Conservation (phyloP, 139 green algal genomes). For the Picochlorum sp. region DNA sequence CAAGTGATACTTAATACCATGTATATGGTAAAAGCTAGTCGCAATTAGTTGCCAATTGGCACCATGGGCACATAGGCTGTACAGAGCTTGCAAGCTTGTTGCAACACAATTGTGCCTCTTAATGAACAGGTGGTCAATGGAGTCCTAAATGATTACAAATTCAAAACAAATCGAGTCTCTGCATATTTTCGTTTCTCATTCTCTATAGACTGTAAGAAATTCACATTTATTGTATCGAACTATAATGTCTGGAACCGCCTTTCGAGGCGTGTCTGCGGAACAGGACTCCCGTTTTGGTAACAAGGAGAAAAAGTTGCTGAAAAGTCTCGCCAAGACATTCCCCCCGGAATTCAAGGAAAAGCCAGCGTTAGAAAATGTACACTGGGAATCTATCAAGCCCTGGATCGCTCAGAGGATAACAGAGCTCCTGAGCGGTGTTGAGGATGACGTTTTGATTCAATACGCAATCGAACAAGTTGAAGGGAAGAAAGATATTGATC, state of each 20-base stretch:
- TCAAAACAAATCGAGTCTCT: too few relatives aligned
- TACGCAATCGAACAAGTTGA: constrained; percentile 86
- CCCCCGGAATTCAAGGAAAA: constrained; percentile 63
- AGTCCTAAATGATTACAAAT: too few relatives aligned
- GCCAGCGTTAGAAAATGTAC: constrained; percentile 69
- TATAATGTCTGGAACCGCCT: not conserved
- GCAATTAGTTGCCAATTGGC: too few relatives aligned
- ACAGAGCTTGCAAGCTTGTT: too few relatives aligned
- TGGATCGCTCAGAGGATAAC: constrained; percentile 89
- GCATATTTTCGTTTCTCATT: too few relatives aligned
- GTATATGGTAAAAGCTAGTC: too few relatives aligned
- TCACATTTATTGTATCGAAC: too few relatives aligned
- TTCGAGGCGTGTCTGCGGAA: constrained; percentile 20
- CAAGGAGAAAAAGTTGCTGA: constrained; percentile 66
- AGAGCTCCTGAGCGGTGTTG: constrained; percentile 77
- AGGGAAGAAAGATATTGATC: constrained; percentile 48
- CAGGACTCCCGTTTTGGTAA: constrained; percentile 67
- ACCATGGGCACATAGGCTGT: too few relatives aligned
- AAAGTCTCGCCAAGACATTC: constrained; percentile 48
- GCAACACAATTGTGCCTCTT: too few relatives aligned
- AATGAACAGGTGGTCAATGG: too few relatives aligned
- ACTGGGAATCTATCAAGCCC: constrained; percentile 81
- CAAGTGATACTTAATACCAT: too few relatives aligned
- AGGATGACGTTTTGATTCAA: constrained; percentile 91
- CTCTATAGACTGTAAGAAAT: too few relatives aligned